A percentile compares a stretch with the other conserved stretches of the same genome.
These are phyloP conservation scores for Hypoxylon trugodes DNA, from an alignment of 495 filamentous ascomycete species.

Conservation along the genomic window DNA sequence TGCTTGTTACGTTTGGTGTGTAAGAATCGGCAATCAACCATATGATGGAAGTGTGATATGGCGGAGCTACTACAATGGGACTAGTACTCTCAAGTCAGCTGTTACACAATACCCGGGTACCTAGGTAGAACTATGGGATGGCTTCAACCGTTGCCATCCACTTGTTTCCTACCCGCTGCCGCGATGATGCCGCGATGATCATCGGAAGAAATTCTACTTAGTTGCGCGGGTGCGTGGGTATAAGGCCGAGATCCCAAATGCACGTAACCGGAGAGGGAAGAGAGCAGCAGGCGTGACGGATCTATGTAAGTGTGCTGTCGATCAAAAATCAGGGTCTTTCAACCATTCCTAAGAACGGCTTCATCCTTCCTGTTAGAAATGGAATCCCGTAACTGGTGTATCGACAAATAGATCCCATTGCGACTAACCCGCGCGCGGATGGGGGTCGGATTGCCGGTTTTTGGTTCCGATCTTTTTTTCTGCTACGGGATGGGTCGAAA, in stretches of 20 bases:
- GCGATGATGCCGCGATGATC: constrained; percentile 26
- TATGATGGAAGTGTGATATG: constrained; percentile 14
- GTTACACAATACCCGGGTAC: too few relatives aligned
- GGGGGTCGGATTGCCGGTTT: constrained; percentile 17
- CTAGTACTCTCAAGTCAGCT: constrained; percentile 21
- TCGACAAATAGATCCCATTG: constrained; percentile 13
- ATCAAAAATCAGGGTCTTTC: constrained; percentile 33
- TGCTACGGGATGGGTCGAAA: constrained; percentile 12
- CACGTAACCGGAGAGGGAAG: constrained; percentile 31
- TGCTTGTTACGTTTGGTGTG: background rate
- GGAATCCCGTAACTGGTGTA: constrained; percentile 12
- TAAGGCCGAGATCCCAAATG: constrained; percentile 32
- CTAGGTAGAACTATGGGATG: background rate
- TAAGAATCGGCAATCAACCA: background rate
- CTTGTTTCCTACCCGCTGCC: constrained; percentile 5
- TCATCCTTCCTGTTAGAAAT: background rate
- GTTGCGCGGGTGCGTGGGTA: constrained; percentile 2
- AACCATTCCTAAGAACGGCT: background rate
- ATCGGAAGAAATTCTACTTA: constrained; percentile 20
- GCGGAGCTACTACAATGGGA: constrained; percentile 15
- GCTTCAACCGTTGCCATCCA: background rate
- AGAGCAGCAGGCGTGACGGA: constrained; percentile 11
- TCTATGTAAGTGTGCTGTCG: constrained; percentile 19
- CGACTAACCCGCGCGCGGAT: constrained; percentile 11
- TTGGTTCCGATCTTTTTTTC: constrained; percentile 19